Evolutionary conservation across 2,329 filamentous ascomycete genomes (phyloP).

Genomic region (Penicillium thymicola): DNA sequence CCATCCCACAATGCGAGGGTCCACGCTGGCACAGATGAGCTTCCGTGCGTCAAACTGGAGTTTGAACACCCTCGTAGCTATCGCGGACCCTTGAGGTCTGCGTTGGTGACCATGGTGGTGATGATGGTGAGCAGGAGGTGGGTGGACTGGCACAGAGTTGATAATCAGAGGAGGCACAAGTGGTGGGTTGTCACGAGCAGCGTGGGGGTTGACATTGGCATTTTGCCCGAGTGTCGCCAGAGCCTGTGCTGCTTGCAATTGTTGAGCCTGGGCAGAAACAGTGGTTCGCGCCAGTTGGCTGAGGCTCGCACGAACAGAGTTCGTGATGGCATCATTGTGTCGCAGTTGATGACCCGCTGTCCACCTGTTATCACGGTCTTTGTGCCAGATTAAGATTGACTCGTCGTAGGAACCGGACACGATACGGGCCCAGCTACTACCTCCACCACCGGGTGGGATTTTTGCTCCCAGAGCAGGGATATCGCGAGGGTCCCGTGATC

Average conservation of each 20-base stretch:
- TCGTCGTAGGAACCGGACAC: constrained; percentile 97
- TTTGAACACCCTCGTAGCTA: constrained; percentile 77
- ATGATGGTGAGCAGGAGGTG: constrained; percentile 12
- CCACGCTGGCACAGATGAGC: constrained; percentile 93
- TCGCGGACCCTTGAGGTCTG: constrained; percentile 13
- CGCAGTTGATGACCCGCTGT: constrained; percentile 69
- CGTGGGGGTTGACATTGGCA: constrained; percentile 2
- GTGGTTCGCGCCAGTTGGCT: constrained; percentile 17
- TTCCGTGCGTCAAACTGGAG: constrained; percentile 90
- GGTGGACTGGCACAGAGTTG: constrained; percentile 2
- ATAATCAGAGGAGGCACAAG: background rate
- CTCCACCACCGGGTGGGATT: constrained; percentile 84
- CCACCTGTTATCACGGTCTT: constrained; percentile 82
- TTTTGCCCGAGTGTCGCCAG: constrained; percentile 9
- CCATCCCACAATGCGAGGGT: constrained; percentile 90
- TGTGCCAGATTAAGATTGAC: constrained; percentile 91
- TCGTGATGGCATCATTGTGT: constrained; percentile 54
- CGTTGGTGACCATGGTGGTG: constrained; percentile 20
- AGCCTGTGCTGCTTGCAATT: constrained; percentile 20
- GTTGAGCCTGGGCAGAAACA: constrained; percentile 21
- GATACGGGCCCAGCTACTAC: constrained; percentile 86
- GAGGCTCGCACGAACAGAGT: constrained; percentile 27
- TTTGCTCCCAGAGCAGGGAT: constrained; percentile 76
- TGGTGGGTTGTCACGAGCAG: constrained; percentile 1
- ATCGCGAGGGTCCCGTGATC: constrained; percentile 70